Percentiles rank a stretch among this genome's conserved stretches.
Conservation (phyloP, 805 yeast species). For the Candida fluviatilis region DNA sequence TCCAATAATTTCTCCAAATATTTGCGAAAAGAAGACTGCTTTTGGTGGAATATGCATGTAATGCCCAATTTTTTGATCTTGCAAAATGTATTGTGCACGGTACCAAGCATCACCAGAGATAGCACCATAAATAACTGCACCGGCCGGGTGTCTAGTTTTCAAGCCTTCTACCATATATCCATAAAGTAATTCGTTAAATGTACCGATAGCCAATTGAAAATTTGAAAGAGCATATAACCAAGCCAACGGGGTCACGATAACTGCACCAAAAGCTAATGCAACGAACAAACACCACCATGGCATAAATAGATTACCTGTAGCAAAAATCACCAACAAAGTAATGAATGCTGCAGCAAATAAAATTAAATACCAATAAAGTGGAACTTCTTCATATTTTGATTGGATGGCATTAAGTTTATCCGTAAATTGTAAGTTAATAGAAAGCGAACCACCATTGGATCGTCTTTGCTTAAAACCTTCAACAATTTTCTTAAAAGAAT, state of each 20-base stretch:
- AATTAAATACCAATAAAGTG: slow-evolving; percentile 34
- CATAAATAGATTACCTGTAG: slow-evolving; percentile 26
- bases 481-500: slow-evolving; percentile 12
- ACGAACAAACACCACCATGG: slow-evolving; percentile 39
- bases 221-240: slow-evolving; percentile 49
- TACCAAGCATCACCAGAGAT: slow-evolving; percentile 43
- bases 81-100: slow-evolving; percentile 15
- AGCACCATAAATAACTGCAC: slow-evolving; percentile 43
- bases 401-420: slow-evolving; percentile 40
- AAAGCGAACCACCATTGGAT: background rate
- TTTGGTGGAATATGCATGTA: slow-evolving; percentile 49
- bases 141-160: slow-evolving; percentile 36
- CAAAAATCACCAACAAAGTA: slow-evolving; percentile 25
- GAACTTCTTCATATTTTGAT: slow-evolving; percentile 37
- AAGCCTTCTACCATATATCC: slow-evolving; percentile 38
- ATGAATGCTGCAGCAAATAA: slow-evolving; percentile 32
- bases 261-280: slow-evolving; percentile 37
- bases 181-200: slow-evolving; percentile 43
- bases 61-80: slow-evolving; percentile 41
- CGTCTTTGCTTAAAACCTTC: slow-evolving; percentile 1
- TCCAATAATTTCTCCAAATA: slow-evolving; percentile 46
- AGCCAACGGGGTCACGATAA: slow-evolving; percentile 43
- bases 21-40: slow-evolving; percentile 43
- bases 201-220: slow-evolving; percentile 47
- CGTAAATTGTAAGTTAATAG: slow-evolving; percentile 15